These are phyloP conservation scores for Forsythia viridissima DNA, from an alignment of 257 asterid species.

Conservation along the genomic window DNA sequence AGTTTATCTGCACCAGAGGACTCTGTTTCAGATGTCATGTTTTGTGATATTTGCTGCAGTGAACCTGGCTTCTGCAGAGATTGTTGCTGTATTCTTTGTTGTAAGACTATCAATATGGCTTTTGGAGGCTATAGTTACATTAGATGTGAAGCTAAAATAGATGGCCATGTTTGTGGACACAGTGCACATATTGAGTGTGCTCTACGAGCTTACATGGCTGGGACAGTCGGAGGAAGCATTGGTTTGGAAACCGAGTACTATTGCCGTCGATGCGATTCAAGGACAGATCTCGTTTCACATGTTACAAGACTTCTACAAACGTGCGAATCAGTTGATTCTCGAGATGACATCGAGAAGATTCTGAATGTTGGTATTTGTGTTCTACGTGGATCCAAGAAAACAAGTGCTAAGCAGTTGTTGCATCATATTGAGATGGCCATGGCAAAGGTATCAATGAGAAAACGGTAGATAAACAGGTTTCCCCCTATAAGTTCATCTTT, in stretches of 20 bases:
- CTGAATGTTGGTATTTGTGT: constrained; percentile 51
- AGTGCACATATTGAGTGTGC: constrained; percentile 76
- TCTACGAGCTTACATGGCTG: constrained; percentile 79
- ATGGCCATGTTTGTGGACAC: constrained; percentile 67
- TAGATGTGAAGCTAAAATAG: constrained; percentile 63
- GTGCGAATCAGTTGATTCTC: constrained; percentile 52
- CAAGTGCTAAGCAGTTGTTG: constrained; percentile 51
- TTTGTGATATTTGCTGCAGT: constrained; percentile 77
- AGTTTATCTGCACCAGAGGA: constrained; percentile 46
- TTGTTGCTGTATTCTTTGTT: constrained; percentile 86
- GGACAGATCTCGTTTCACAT: constrained; percentile 64
- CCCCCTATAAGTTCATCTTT: constrained; percentile 21
- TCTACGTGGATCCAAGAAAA: constrained; percentile 54
- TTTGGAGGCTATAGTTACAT: constrained; percentile 46
- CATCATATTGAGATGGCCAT: constrained; percentile 49
- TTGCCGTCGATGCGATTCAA: constrained; percentile 89
- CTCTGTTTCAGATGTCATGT: constrained; percentile 43
- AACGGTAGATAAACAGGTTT: constrained; percentile 32
- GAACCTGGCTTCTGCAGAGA: constrained; percentile 77
- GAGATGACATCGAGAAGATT: constrained; percentile 50
- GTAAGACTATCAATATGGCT: constrained; percentile 40
- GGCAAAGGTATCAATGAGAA: constrained; percentile 58
- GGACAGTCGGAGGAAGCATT: constrained; percentile 80
- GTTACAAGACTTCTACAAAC: constrained; percentile 47
- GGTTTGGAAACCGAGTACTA: constrained; percentile 80